Percentiles rank a stretch among this genome's conserved stretches.
These are phyloP conservation scores for Sutorius australiensis DNA, from an alignment of 768 basidiomycete genomes.

Conservation along the genomic window DNA sequence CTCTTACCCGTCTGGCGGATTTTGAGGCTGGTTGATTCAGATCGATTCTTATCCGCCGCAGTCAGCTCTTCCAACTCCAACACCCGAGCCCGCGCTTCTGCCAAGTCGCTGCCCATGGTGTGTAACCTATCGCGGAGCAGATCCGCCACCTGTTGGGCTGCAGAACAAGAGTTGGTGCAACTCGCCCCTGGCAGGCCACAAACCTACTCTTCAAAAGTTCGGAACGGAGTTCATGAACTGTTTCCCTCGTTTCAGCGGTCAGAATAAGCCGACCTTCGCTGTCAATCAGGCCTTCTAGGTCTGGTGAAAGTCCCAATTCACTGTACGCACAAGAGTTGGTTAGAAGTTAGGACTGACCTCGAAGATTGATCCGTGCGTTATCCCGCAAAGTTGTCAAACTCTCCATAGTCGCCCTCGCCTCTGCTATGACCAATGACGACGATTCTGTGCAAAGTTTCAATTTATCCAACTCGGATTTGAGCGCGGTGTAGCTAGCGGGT, in stretches of 20 bases:
- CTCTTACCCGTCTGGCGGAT: constrained; percentile 27
- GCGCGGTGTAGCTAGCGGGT: constrained; percentile 23
- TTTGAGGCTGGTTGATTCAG: constrained; percentile 18
- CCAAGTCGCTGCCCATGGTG: constrained; percentile 38
- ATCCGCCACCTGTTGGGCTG: constrained; percentile 48
- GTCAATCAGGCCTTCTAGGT: constrained; percentile 29
- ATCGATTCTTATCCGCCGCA: constrained; percentile 20
- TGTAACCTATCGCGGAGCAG: constrained; percentile 46
- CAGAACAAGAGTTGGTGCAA: constrained; percentile 4
- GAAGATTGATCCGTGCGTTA: constrained; percentile 17
- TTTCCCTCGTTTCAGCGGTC: constrained; percentile 24
- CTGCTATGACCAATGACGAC: constrained; percentile 18
- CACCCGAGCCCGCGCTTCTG: constrained; percentile 39
- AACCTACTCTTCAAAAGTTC: constrained; percentile 36
- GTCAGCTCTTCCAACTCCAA: constrained; percentile 34
- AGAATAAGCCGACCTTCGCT: constrained; percentile 24
- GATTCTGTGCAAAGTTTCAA: constrained; percentile 25
- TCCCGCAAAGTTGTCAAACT: constrained; percentile 25
- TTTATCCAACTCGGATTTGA: constrained; percentile 29
- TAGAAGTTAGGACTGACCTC: constrained; percentile 19
- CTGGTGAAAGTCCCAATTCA: constrained; percentile 11
- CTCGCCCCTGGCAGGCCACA: neutral
- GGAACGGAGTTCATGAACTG: constrained; percentile 33
- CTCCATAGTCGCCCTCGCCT: constrained; percentile 26
- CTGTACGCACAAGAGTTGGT: neutral